Evolutionary conservation across 148 eudicot genomes (phyloP), one percentile per base, ranked within the genome.

Genomic region (Cornus suecica): DNA sequence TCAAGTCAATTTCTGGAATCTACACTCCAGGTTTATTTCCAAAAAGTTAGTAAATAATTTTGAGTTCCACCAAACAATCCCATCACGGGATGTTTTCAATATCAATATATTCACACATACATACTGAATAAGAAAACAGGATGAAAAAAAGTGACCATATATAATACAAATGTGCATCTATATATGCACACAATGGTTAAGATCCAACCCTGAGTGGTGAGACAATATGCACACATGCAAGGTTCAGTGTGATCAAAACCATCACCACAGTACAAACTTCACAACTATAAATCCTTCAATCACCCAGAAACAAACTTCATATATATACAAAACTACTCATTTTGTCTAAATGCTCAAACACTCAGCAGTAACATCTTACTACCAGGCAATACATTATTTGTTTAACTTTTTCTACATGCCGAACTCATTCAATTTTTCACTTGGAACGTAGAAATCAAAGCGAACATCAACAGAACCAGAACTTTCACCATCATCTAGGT

Each of bases 391-490:
- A 64, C 1, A 63, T 37, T 48, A 27, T 45, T 65, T 41, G 10
- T 26, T 70, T 51, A 14, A 7, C 14, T 41, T 20, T 41, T 68
- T 5, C 62, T 78, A 68, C 70, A 81, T 20, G 37, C 73, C 68
- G 27, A 77, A 83, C 69, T 79, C 88, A 80, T 70, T 66, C 65
- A 60, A 73, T 70, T 77, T 74, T 77, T 90, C 91, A 65, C 83
- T 76, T 56, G 98, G 98, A 66, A 96, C 77, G 71, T 85, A 96
- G 78, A 96, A 96, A 85, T 96, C 98, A 76, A 96, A 96, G 77
- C 80, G 88, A 69, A 96, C 99, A 81, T 96, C 99, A 58, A 93
- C 94, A 7, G 98, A 85, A 51, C 98, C 98, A 51, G 99, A 95
- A 37, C 65, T 74, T 42, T 85, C 93, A 20, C 99, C 99, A 2